These are phyloP conservation scores for Xylariales sp. DNA, from an alignment of 2,329 filamentous ascomycete genomes.

Conservation along the genomic window DNA sequence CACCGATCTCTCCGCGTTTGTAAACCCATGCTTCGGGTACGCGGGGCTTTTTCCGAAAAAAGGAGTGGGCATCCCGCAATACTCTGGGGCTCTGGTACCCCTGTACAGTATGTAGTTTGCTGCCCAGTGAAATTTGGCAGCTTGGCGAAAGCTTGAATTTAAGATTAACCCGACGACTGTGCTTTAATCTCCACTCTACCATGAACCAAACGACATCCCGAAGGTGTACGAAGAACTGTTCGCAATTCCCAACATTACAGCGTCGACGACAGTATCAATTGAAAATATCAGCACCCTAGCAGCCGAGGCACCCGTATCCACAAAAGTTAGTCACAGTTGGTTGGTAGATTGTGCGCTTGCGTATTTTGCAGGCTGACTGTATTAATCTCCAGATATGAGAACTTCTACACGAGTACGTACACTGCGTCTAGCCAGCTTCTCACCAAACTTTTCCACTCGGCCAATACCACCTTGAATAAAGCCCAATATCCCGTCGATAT, in stretches of 20 bases:
- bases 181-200: constrained; percentile 10
- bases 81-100: too few relatives aligned
- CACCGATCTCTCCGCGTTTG: too few relatives aligned
- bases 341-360: too few relatives aligned
- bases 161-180: too few relatives aligned
- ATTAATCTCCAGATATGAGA: neutral
- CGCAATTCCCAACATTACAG: constrained; percentile 10
- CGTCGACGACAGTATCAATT: constrained; percentile 2
- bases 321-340: constrained; percentile 7
- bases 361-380: too few relatives aligned
- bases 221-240: constrained; percentile 9
- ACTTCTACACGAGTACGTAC: constrained; percentile 4
- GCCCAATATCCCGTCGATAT: neutral
- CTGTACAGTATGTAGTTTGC: too few relatives aligned
- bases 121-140: too few relatives aligned
- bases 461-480: neutral
- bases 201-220: constrained; percentile 1
- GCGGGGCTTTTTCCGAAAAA: too few relatives aligned
- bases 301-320: constrained; percentile 6
- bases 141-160: too few relatives aligned
- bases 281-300: constrained; percentile 10
- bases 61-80: too few relatives aligned
- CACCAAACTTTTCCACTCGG: neutral
- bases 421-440: neutral
- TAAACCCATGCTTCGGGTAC: too few relatives aligned